Evolutionary conservation across 345 rosid species (phyloP).

Genomic region (Ricinus communis): DNA sequence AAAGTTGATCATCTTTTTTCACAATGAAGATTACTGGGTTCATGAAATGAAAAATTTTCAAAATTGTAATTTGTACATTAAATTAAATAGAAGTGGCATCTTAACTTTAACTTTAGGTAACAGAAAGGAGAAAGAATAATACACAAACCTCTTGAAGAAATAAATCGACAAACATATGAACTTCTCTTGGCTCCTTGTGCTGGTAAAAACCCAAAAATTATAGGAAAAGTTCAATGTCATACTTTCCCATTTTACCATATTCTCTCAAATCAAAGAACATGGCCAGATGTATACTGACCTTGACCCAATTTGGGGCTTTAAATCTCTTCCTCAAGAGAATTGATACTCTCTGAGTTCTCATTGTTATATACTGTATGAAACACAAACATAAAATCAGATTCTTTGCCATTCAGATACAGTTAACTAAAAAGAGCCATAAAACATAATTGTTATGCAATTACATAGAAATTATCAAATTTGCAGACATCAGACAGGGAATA

Average conservation of each 20-base stretch:
- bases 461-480: background rate
- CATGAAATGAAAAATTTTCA: background rate
- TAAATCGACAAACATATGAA: slow-evolving; percentile 95
- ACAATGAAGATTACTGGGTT: background rate
- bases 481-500: background rate
- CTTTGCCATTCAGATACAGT: slow-evolving; percentile 14
- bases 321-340: slow-evolving; percentile 87
- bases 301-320: slow-evolving; percentile 94
- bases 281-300: slow-evolving; percentile 50
- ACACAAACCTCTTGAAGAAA: slow-evolving; percentile 82
- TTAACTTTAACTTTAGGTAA: background rate
- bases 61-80: background rate
- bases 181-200: slow-evolving; percentile 99
- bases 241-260: slow-evolving; percentile 9
- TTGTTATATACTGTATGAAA: slow-evolving; percentile 62
- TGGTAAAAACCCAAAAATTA: slow-evolving; percentile 39
- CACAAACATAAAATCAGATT: slow-evolving; percentile 20
- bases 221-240: slow-evolving; percentile 21
- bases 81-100: background rate
- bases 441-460: background rate
- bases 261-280: slow-evolving; percentile 11
- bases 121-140: background rate
- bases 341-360: slow-evolving; percentile 83
- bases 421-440: background rate
- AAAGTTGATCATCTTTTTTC: background rate